Conservation (phyloP, 441 rosid species). For the Cnidoscolus chayamansa region DNA sequence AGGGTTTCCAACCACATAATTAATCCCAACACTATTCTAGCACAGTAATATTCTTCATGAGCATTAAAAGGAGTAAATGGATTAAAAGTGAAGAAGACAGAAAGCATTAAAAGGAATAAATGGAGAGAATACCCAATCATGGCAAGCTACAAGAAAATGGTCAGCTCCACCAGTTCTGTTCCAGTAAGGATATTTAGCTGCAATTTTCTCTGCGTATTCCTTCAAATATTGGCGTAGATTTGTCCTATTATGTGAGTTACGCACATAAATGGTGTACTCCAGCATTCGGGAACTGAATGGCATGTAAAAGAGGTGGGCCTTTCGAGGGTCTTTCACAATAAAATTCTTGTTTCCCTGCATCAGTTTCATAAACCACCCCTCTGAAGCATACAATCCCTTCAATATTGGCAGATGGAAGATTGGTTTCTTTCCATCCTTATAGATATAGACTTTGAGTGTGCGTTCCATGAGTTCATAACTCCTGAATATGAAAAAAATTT, state of each 20-base stretch:
- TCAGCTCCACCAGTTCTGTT: conserved; percentile 75
- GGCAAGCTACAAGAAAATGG: conserved; percentile 82
- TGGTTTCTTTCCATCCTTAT: conserved; percentile 73
- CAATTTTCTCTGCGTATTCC: conserved; percentile 61
- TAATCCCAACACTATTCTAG: conserved; percentile 3
- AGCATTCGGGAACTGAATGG: conserved; percentile 77
- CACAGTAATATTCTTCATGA: conserved; percentile 6
- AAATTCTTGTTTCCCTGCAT: conserved; percentile 47
- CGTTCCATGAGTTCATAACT: conserved; percentile 81
- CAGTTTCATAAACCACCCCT: conserved; percentile 79
- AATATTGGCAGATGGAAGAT: conserved; percentile 72
- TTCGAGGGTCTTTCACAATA: conserved; percentile 48
- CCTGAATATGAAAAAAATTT: conserved; percentile 43
- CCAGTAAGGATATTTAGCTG: conserved; percentile 54
- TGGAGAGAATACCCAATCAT: conserved; percentile 76
- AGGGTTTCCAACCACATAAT: conserved; percentile 9
- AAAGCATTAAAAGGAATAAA: neutral
- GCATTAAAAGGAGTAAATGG: neutral
- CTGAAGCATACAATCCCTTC: conserved; percentile 77
- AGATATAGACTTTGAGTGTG: conserved; percentile 72
- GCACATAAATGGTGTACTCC: conserved; percentile 55
- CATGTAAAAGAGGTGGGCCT: conserved; percentile 69
- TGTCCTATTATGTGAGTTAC: conserved; percentile 48
- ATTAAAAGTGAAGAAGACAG: too few relatives aligned
- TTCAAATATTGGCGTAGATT: conserved; percentile 53